Conservation (phyloP, 208 protist genomes). For the Trypanosoma lewisi region DNA sequence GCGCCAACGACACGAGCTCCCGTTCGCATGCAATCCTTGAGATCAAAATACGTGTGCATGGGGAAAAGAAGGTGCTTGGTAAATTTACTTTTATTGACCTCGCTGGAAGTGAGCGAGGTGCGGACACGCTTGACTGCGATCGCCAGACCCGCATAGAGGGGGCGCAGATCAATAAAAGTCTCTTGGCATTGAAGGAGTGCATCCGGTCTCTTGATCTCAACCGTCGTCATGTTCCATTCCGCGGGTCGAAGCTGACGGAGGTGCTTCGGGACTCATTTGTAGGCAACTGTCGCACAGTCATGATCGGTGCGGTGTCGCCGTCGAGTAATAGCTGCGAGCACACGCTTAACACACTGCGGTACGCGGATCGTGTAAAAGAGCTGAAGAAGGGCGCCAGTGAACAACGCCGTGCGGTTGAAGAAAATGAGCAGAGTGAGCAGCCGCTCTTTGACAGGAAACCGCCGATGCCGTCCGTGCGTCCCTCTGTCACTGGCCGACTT, state of each 20-base stretch:
- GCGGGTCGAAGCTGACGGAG: conserved; percentile 95
- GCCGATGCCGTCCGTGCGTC: conserved; percentile 9
- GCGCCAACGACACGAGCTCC: conserved; percentile 85
- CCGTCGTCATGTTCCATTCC: conserved; percentile 94
- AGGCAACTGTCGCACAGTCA: conserved; percentile 93
- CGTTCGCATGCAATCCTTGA: conserved; percentile 88
- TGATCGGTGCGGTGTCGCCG: conserved; percentile 94
- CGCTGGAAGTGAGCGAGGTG: conserved; percentile 95
- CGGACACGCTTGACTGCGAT: conserved; percentile 91
- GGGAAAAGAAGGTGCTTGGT: conserved; percentile 60
- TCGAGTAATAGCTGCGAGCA: conserved; percentile 89
- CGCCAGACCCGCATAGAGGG: conserved; percentile 87
- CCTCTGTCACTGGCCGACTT: conserved; percentile 5
- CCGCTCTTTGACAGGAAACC: conserved; percentile 15
- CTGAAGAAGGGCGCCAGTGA: conserved; percentile 66
- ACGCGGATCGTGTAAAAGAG: conserved; percentile 89
- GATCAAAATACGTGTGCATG: conserved; percentile 40
- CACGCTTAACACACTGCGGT: conserved; percentile 97
- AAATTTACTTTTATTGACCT: conserved; percentile 97
- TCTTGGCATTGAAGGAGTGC: conserved; percentile 95
- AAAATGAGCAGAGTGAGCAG: conserved; percentile 23
- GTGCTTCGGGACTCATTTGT: conserved; percentile 95
- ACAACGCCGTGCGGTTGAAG: conserved; percentile 30
- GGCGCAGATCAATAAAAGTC: conserved; percentile 95
- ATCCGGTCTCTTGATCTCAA: conserved; percentile 92